Evolutionary conservation across 805 yeast genomes (phyloP).

Genomic region (Ogataea minuta): DNA sequence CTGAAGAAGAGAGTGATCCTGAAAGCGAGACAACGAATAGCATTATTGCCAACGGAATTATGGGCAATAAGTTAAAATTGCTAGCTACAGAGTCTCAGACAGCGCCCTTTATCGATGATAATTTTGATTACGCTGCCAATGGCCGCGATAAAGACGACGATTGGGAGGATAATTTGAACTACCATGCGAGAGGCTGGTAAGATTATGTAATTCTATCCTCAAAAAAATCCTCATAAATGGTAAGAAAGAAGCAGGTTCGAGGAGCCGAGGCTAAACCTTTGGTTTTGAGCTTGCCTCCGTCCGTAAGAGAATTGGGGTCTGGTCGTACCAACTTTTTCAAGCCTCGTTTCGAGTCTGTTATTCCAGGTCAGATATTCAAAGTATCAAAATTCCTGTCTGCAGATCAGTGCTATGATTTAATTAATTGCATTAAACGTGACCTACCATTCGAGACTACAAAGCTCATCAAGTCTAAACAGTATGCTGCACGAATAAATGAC

Average conservation of each 20-base stretch:
- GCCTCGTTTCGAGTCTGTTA: conserved; percentile 12
- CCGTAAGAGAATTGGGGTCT: not conserved
- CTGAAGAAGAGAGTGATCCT: conserved; percentile 4
- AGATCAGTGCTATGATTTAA: conserved; percentile 40
- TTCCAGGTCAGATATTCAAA: conserved; percentile 40
- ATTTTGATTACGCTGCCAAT: conserved; percentile 1
- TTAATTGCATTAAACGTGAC: conserved; percentile 27
- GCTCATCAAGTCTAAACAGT: conserved; percentile 44
- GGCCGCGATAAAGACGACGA: conserved; percentile 16
- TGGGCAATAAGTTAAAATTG: conserved; percentile 28
- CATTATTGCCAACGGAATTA: conserved; percentile 30
- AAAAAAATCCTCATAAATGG: not conserved
- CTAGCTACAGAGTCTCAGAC: conserved; percentile 21
- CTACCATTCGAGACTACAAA: conserved; percentile 46
- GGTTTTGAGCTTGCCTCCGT: conserved; percentile 9
- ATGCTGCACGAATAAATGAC: conserved; percentile 60
- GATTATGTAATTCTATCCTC: not conserved
- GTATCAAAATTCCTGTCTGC: conserved; percentile 39
- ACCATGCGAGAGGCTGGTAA: conserved; percentile 43
- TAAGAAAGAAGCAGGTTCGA: conserved; percentile 1
- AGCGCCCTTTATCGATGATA: conserved; percentile 17
- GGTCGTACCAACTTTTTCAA: conserved; percentile 5
- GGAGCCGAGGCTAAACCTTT: no score
- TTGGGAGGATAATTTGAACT: conserved; percentile 36
- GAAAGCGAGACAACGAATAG: conserved; percentile 13